phyloP scores from a whole-genome alignment of 202 grass and related monocot species.

The Schoenoplectus tabernaemontani region DNA sequence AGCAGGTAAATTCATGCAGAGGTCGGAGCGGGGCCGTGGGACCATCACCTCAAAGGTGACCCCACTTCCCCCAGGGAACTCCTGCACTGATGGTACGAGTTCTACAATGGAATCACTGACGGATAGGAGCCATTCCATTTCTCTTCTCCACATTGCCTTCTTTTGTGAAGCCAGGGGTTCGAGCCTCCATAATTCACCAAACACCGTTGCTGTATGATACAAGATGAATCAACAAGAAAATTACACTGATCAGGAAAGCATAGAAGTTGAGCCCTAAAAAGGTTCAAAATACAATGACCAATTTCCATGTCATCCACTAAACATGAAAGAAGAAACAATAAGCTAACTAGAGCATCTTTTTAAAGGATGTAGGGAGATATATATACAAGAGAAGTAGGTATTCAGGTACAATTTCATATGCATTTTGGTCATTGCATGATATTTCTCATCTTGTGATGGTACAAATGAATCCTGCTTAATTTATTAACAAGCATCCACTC shows the following conservation, averaged over 20 bases:
- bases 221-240: neutral
- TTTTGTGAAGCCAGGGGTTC: constrained; percentile 71
- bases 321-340: neutral
- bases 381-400: neutral
- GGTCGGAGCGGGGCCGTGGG: constrained; percentile 68
- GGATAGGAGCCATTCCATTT: constrained; percentile 93
- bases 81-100: constrained; percentile 76
- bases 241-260: neutral
- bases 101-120: constrained; percentile 93
- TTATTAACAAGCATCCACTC: neutral
- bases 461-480: too few relatives aligned
- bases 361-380: neutral
- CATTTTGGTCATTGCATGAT: neutral
- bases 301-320: neutral
- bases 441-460: neutral
- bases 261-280: neutral
- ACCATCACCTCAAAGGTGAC: constrained; percentile 95
- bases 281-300: neutral
- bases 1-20: constrained; percentile 96
- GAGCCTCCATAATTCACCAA: constrained; percentile 95
- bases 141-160: constrained; percentile 93
- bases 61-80: constrained; percentile 71
- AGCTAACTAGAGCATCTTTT: neutral
- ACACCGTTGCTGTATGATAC: constrained; percentile 63
- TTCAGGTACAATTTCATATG: neutral